Percentiles rank a stretch among this genome's conserved stretches.
phyloP scores from a whole-genome alignment of 768 basidiomycete species.

The Hirschioporus abietinus region DNA sequence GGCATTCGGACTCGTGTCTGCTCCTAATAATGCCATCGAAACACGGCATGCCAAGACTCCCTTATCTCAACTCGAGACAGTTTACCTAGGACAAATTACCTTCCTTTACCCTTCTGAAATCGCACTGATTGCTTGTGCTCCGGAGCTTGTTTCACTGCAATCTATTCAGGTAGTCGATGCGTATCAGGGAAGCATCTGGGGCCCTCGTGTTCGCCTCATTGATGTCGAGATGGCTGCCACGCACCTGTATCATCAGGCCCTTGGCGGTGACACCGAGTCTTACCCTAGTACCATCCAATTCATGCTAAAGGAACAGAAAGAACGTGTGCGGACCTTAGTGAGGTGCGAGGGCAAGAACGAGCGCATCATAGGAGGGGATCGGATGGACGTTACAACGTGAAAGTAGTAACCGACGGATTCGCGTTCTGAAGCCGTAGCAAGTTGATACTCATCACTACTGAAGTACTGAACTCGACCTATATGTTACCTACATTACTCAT shows the following conservation, averaged over 20 bases:
- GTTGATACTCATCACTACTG: too few species aligned
- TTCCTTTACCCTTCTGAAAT: conserved; percentile 37
- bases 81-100: conserved; percentile 47
- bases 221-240: conserved; percentile 39
- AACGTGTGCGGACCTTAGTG: conserved; percentile 35
- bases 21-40: conserved; percentile 31
- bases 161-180: conserved; percentile 44
- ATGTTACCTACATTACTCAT: too few species aligned
- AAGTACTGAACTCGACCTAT: too few species aligned
- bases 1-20: conserved; percentile 3
- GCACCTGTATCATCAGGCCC: conserved; percentile 1
- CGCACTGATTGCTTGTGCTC: conserved; percentile 30
- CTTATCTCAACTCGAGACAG: conserved; percentile 23
- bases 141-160: conserved; percentile 22
- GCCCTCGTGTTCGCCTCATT: conserved; percentile 41
- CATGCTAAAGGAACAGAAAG: conserved; percentile 15
- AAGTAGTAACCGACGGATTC: too few species aligned
- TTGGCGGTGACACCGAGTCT: background rate
- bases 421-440: too few species aligned
- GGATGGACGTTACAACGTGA: conserved; percentile 22
- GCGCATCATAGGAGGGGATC: conserved; percentile 49
- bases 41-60: conserved; percentile 6
- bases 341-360: conserved; percentile 48
- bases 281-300: background rate
- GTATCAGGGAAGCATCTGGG: conserved; percentile 56